Evolutionary conservation across 2,329 filamentous ascomycete genomes (phyloP).

Genomic region (Rhynchosporium graminicola): DNA sequence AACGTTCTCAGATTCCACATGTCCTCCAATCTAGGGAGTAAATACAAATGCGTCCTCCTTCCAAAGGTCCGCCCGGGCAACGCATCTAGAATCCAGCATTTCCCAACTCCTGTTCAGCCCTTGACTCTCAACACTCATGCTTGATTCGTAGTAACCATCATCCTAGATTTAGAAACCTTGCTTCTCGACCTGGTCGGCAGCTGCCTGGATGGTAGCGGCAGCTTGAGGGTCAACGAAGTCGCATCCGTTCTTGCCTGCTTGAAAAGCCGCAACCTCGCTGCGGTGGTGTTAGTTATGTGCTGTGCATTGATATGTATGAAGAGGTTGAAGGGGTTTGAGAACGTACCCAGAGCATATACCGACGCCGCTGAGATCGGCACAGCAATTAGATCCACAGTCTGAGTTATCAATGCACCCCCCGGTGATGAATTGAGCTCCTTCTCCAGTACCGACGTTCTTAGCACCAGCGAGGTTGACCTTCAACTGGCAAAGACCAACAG

Average conservation of each 20-base stretch:
- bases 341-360: conserved; percentile 41
- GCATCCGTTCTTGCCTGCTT: conserved; percentile 44
- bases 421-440: conserved; percentile 43
- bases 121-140: not conserved
- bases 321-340: not conserved
- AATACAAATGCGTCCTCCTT: conserved; percentile 11
- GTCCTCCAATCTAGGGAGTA: not conserved
- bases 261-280: conserved; percentile 40
- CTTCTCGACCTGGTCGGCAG: conserved; percentile 35
- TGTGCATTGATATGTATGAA: not conserved
- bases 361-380: conserved; percentile 38
- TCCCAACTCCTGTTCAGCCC: conserved; percentile 5
- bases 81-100: conserved; percentile 7
- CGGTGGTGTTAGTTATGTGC: not conserved
- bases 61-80: conserved; percentile 5
- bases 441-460: conserved; percentile 41
- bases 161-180: conserved; percentile 40
- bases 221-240: conserved; percentile 43
- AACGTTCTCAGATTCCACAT: conserved; percentile 13
- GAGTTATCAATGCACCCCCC: conserved; percentile 42
- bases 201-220: conserved; percentile 30
- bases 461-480: conserved; percentile 41
- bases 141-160: conserved; percentile 1
- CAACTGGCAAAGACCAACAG: conserved; percentile 38
- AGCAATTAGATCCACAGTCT: conserved; percentile 42